phyloP scores from a whole-genome alignment of 768 basidiomycete genomes.

The Suillus ampliporus region DNA sequence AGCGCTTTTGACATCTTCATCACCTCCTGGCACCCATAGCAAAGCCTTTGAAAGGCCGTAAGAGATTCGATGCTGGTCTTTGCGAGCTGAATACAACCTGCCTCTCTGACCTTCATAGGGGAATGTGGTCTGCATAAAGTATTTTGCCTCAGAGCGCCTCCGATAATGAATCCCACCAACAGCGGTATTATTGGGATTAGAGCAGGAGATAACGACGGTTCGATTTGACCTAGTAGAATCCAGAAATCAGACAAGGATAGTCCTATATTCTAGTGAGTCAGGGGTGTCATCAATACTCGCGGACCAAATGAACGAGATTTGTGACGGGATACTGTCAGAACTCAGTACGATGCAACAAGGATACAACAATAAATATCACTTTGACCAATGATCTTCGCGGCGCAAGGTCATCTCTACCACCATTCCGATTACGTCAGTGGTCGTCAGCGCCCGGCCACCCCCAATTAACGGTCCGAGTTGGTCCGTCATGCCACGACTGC shows the following conservation, averaged over 20 bases:
- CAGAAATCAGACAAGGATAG: constrained; percentile 40
- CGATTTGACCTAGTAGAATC: constrained; percentile 50
- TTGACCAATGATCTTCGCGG: too few relatives aligned
- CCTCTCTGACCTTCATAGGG: constrained; percentile 39
- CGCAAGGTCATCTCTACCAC: too few relatives aligned
- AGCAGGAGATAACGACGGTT: constrained; percentile 67
- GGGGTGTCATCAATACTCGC: constrained; percentile 21
- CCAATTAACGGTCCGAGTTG: too few relatives aligned
- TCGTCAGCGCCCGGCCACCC: too few relatives aligned
- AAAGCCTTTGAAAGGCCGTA: constrained; percentile 54
- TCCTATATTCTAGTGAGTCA: constrained; percentile 56
- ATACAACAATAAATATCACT: too few relatives aligned
- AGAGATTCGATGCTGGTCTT: constrained; percentile 63
- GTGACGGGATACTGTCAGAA: constrained; percentile 50
- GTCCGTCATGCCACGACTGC: too few relatives aligned
- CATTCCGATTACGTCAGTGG: too few relatives aligned
- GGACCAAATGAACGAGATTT: constrained; percentile 43
- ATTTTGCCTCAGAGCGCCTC: constrained; percentile 19
- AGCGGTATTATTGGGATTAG: constrained; percentile 50
- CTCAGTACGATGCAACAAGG: constrained; percentile 47
- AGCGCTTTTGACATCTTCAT: background rate
- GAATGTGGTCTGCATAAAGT: constrained; percentile 51
- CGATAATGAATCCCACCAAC: background rate
- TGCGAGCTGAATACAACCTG: constrained; percentile 48
- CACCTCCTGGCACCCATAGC: background rate